phyloP scores from a whole-genome alignment of 371 early-diverging fungal species.

The Batkoa obscura region DNA sequence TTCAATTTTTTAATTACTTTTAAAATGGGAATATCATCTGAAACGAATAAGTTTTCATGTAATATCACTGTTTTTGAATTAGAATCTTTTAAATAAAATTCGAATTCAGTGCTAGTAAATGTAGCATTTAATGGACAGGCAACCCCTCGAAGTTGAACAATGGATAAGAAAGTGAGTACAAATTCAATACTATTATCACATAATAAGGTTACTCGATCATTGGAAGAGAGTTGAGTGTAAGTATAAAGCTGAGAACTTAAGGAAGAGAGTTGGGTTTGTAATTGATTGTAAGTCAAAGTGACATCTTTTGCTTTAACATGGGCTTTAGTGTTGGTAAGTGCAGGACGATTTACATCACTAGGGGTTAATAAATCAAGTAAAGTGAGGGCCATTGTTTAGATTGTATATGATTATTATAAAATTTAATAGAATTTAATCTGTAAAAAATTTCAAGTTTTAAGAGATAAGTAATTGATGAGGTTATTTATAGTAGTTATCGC shows the following conservation, averaged over 20 bases:
- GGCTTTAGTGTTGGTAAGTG: too few relatives aligned
- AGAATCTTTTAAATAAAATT: constrained; percentile 60
- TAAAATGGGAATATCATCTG: not conserved
- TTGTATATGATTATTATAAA: too few relatives aligned
- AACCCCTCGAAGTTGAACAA: constrained; percentile 32
- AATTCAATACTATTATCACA: constrained; percentile 52
- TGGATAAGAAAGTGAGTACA: constrained; percentile 44
- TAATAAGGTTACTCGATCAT: constrained; percentile 20
- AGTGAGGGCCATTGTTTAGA: too few relatives aligned
- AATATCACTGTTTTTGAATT: constrained; percentile 39
- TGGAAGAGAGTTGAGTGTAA: not conserved
- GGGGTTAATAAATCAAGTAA: too few relatives aligned
- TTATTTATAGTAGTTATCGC: too few relatives aligned
- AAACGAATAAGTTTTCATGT: constrained; percentile 11
- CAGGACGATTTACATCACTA: too few relatives aligned
- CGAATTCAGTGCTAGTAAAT: constrained; percentile 50
- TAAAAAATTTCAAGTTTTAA: too few relatives aligned
- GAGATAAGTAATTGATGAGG: too few relatives aligned
- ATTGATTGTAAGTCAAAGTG: too few relatives aligned
- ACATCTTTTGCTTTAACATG: too few relatives aligned
- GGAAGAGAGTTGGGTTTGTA: too few relatives aligned
- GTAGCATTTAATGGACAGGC: constrained; percentile 64
- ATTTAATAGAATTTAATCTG: too few relatives aligned
- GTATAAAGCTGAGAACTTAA: not conserved
- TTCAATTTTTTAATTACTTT: constrained; percentile 33